Evolutionary conservation across 345 rosid genomes (phyloP).

Genomic region (Noccaea bulbosa): DNA sequence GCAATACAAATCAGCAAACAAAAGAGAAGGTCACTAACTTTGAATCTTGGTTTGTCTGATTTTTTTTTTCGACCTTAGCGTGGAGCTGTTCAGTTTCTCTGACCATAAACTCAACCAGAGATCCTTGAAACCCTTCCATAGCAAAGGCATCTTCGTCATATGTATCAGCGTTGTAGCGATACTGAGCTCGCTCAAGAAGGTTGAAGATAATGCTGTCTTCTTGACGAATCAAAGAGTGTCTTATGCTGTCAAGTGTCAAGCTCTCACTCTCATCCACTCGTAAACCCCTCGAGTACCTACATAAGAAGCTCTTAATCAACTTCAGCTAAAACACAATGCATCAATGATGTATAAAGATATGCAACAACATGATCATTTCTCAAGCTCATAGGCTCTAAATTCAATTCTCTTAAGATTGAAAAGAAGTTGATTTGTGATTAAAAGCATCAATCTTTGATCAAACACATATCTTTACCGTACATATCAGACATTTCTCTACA

Average conservation of each 20-base stretch:
- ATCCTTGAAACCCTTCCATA: conserved; percentile 66
- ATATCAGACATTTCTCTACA: not conserved
- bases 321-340: conserved; percentile 12
- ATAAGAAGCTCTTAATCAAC: not conserved
- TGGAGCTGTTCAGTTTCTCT: conserved; percentile 72
- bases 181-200: conserved; percentile 69
- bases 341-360: not conserved
- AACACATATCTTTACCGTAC: not conserved
- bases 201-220: conserved; percentile 73
- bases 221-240: conserved; percentile 60
- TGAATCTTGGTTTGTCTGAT: not conserved
- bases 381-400: conserved; percentile 6
- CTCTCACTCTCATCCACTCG: conserved; percentile 61
- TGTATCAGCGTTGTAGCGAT: conserved; percentile 62
- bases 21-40: not conserved
- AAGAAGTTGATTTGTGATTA: not conserved
- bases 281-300: conserved; percentile 39
- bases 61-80: conserved; percentile 50
- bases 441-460: not conserved
- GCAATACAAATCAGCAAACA: conserved; percentile 12
- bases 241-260: conserved; percentile 64
- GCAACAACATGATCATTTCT: not conserved
- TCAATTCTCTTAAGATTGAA: not conserved
- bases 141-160: conserved; percentile 58
- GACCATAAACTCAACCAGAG: conserved; percentile 66